Evolutionary conservation across 192 early-diverging fungal species (phyloP).

Genomic region (Thoreauomyces humboldtii): DNA sequence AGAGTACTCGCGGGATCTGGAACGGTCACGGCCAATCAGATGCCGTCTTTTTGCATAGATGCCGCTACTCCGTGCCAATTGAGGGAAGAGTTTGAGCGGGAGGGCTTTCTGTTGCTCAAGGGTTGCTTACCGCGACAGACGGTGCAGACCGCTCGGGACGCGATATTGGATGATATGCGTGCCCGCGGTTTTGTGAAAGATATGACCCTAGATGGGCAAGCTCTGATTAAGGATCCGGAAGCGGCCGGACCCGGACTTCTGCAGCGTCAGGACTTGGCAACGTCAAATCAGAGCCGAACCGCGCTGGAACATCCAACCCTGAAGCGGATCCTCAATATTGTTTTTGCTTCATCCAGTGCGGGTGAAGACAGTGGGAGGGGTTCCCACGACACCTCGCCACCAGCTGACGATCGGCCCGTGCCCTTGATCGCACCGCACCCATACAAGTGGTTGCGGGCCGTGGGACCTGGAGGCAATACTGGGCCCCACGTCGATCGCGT

Average conservation of each 20-base stretch:
- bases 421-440: conserved; percentile 6
- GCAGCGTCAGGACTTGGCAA: conserved; percentile 29
- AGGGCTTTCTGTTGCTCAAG: conserved; percentile 19
- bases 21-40: too few relatives aligned
- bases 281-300: background rate
- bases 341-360: conserved; percentile 5
- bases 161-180: conserved; percentile 8
- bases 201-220: background rate
- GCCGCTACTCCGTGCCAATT: too few relatives aligned
- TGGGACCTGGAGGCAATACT: conserved; percentile 29
- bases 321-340: conserved; percentile 7
- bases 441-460: conserved; percentile 49
- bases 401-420: background rate
- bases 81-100: conserved; percentile 9
- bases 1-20: too few relatives aligned
- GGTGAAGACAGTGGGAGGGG: background rate
- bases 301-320: conserved; percentile 34
- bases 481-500: conserved; percentile 45
- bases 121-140: background rate
- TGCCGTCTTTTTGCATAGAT: too few relatives aligned
- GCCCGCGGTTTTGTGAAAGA: conserved; percentile 15
- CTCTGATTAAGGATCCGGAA: background rate
- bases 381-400: background rate
- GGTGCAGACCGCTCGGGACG: background rate
- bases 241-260: conserved; percentile 20